Base-by-base conservation (phyloP, 768 basidiomycete genomes). In the Mycena pura region DNA sequence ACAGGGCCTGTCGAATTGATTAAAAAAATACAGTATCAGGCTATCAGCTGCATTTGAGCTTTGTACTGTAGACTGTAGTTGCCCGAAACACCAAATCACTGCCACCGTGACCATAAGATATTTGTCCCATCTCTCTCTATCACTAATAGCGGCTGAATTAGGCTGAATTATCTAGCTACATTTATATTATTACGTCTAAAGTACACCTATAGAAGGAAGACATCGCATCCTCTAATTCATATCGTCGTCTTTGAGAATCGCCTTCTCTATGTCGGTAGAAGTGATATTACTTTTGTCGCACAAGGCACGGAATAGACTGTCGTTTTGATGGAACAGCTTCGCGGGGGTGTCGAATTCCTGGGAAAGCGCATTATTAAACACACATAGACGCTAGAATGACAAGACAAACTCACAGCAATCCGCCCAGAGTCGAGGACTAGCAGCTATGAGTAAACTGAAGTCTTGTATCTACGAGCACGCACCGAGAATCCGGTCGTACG, bases 401-500 rank as follows among this genome's bases (percentile, higher is more conserved):
- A 7, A 24, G 38, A 22, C 4, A 21, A 1, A 83, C 63, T 73
- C 39, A 85, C 84, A 17, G 77, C 79, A 40, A 91, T 83, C 11
- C 72, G 74, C 0, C 91, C 90, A n/a, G 82, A 79, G 60, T 88
- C 85, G 67, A 92, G 79, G 7, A 92, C 90, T 65, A 0, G 15
- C 2, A 13, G 25, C 8, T 17, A 7, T 32, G 15, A 54, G 34
- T 17, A 19, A 28, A 14, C 29, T 14, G 10, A 1, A 4, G 11
- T 24, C 0, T 6, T 13, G 6, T 14, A 5, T 3, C 14, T 13
- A 17, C 19, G 24, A 19, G 9, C 6, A 43, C 57, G 27, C 48
- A 64, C 63, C 63, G 38, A 90, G 77, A 44, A 92, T 87, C n/a
- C 86, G 78, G 70, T 93, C 90, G 66, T 90, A 91, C 11, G 83